Percentiles rank a stretch among this genome's conserved stretches.
phyloP scores from a whole-genome alignment of 2,329 filamentous ascomycete genomes.

The Madurella fahalii region DNA sequence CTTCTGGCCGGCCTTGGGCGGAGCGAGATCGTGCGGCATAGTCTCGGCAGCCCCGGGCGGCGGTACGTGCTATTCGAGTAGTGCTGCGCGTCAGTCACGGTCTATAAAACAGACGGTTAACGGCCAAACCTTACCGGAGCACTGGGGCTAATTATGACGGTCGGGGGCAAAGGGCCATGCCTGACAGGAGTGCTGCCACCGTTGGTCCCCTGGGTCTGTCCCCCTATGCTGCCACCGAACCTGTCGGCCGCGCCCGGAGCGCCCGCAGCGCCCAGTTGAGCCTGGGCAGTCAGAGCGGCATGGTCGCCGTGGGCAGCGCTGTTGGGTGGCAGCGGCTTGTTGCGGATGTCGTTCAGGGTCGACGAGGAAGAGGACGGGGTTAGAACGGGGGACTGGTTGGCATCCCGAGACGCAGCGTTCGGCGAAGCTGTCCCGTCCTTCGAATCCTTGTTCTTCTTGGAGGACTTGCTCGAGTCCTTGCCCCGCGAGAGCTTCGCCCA shows the following conservation, averaged over 20 bases:
- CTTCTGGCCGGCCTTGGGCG: slow-evolving; percentile 87
- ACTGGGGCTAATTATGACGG: slow-evolving; percentile 91
- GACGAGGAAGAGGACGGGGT: slow-evolving; percentile 90
- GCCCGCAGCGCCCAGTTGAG: slow-evolving; percentile 31
- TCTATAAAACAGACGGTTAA: slow-evolving; percentile 3
- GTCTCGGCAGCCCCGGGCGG: slow-evolving; percentile 92
- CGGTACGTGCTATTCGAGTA: slow-evolving; percentile 67
- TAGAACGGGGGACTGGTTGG: slow-evolving; percentile 57
- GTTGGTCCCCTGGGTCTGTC: slow-evolving; percentile 42
- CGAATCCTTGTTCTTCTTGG: slow-evolving; percentile 67
- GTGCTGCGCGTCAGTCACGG: slow-evolving; percentile 19
- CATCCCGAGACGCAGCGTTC: slow-evolving; percentile 54
- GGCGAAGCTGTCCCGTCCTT: slow-evolving; percentile 80
- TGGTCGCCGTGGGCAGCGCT: slow-evolving; percentile 45
- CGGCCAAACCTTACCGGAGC: slow-evolving; percentile 64
- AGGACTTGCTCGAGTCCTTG: slow-evolving; percentile 81
- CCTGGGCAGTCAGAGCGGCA: slow-evolving; percentile 34
- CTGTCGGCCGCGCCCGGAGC: slow-evolving; percentile 35
- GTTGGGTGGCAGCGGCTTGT: slow-evolving; percentile 68
- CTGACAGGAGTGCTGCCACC: slow-evolving; percentile 60
- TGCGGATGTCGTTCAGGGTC: slow-evolving; percentile 77
- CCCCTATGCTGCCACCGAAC: slow-evolving; percentile 32
- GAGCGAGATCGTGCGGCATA: slow-evolving; percentile 95
- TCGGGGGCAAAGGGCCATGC: slow-evolving; percentile 67
- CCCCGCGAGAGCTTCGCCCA: slow-evolving; percentile 75